phyloP scores from a whole-genome alignment of 73 alveolate species.

The Paraurostyla sp. region DNA sequence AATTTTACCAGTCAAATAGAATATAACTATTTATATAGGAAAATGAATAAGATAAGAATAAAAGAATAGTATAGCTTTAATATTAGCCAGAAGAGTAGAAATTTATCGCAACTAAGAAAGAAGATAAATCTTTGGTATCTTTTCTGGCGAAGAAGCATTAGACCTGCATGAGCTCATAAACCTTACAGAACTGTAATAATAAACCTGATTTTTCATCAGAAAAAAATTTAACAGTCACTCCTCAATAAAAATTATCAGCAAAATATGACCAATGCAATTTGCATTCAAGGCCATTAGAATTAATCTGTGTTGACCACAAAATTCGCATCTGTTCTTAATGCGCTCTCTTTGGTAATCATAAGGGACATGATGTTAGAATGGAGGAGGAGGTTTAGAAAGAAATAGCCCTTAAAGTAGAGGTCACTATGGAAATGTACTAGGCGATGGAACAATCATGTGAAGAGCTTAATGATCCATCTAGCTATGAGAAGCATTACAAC shows the following conservation, averaged over 20 bases:
- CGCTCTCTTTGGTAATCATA: conserved; percentile 90
- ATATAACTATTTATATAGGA: conserved; percentile 14
- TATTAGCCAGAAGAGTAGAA: neutral
- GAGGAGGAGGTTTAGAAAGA: conserved; percentile 86
- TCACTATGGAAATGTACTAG: conserved; percentile 75
- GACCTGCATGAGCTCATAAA: no score
- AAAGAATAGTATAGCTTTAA: neutral
- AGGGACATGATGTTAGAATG: conserved; percentile 84
- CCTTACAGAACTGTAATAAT: neutral
- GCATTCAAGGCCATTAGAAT: conserved; percentile 76
- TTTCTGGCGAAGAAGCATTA: neutral
- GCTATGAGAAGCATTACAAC: conserved; percentile 33
- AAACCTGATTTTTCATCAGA: neutral
- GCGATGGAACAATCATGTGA: conserved; percentile 53
- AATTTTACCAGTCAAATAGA: no score
- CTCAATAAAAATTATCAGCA: neutral
- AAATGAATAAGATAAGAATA: neutral
- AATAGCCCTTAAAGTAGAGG: conserved; percentile 76
- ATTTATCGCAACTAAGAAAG: neutral
- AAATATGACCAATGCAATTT: conserved; percentile 14
- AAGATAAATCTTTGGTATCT: neutral
- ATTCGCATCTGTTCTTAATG: conserved; percentile 89
- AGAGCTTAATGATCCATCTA: neutral
- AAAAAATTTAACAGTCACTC: neutral
- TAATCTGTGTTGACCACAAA: conserved; percentile 85